These are phyloP conservation scores for Silybum marianum DNA, from an alignment of 129 eudicot genomes.

Conservation along the genomic window DNA sequence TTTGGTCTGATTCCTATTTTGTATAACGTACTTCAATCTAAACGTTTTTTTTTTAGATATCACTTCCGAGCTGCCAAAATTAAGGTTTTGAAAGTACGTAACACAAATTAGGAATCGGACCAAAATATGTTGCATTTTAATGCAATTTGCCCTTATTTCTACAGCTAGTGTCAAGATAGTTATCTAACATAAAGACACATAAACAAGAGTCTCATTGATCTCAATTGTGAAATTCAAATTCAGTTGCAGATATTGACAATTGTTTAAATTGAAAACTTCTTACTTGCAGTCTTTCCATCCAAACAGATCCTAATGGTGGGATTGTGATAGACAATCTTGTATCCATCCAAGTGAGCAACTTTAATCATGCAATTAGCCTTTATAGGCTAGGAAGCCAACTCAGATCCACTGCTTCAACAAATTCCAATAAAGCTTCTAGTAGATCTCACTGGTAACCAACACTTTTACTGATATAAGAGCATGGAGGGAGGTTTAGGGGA, in stretches of 20 bases:
- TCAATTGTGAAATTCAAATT: not conserved
- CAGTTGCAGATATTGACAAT: not conserved
- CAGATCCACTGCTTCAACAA: constrained; percentile 75
- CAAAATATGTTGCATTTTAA: too few species aligned
- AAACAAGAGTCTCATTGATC: not conserved
- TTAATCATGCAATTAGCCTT: constrained; percentile 63
- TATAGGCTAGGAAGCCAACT: constrained; percentile 66
- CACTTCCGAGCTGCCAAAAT: not conserved
- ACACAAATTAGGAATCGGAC: not conserved
- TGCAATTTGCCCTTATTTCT: not conserved
- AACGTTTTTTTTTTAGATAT: too few species aligned
- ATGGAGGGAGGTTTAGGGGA: too few species aligned
- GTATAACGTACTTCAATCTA: not conserved
- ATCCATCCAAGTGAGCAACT: constrained; percentile 59
- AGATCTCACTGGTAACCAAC: constrained; percentile 77
- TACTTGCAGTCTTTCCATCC: constrained; percentile 64
- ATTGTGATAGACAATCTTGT: constrained; percentile 77
- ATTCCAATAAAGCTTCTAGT: constrained; percentile 75
- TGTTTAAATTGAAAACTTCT: constrained; percentile 18
- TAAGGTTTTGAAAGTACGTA: not conserved
- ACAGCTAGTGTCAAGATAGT: not conserved
- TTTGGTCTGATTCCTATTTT: not conserved
- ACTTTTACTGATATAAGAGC: constrained; percentile 12
- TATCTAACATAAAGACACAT: not conserved
- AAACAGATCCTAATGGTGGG: constrained; percentile 63